Base-by-base conservation (phyloP, 2,329 filamentous ascomycete genomes). In the Pseudogymnoascus sp. region DNA sequence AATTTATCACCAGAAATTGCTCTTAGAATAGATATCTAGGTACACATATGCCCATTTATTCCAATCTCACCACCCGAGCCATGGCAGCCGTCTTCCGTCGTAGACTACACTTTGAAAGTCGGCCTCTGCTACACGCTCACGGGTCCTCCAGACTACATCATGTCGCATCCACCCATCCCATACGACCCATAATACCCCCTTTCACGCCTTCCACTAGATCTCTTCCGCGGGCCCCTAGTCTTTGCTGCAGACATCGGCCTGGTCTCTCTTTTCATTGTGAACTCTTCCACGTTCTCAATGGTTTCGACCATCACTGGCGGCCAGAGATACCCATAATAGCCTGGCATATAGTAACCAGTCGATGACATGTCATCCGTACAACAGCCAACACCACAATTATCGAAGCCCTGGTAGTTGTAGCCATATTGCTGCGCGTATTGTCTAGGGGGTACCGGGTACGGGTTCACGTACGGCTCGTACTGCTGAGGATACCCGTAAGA, bases 41-140 rank as follows among this genome's bases (percentile, higher is more conserved):
- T 24, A 19, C 13, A 29, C 24, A 31, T 13, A 6, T 53, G 14
- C 44, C 44, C 8, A 53, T 31, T 42, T 53, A 6, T 31, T 53
- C 14, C 8, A 16, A 31, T 53, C 8, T 24, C n/a, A 26, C 14
- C 3, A 16, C 8, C 24, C 47, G 4, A 29, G 47, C 24, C 3
- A 50, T 50, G 44, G 1, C 14, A 16, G 7, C n/a, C 14, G 1
- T 50, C 14, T 11, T 50, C 7, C 14, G 7, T 19, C 11, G 26
- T 13, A 19, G 50, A 10, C 14, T n/a, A 33, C 8, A 33, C 13
- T 33, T 7, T 21, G 10, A 21, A 33, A 33, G 1, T 14, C 50
- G 7, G 29, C 50, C 47, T 47, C 21, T 76, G 69, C 10, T 73
- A 61, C 71, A 77, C 74, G 64, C 68, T 74, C 11, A 21, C 42